Evolutionary conservation across 148 eudicot genomes (phyloP).

Genomic region (Diospyros lotus): DNA sequence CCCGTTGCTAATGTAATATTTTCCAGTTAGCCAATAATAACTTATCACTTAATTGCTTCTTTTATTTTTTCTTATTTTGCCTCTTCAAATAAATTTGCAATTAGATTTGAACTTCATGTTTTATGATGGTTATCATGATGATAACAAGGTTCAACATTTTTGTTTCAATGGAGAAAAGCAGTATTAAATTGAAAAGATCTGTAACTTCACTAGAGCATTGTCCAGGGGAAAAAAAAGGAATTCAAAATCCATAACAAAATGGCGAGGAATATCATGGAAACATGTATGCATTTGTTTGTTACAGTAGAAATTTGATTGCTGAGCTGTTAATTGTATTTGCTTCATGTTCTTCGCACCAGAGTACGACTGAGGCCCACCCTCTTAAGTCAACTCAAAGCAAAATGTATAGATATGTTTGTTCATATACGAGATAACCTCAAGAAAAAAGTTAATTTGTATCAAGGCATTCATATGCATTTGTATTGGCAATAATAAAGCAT

Average conservation of each 20-base stretch:
- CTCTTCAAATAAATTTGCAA: background rate
- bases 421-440: background rate
- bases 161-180: no score
- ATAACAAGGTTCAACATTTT: background rate
- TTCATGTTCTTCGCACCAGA: background rate
- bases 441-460: background rate
- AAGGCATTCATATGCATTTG: background rate
- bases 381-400: background rate
- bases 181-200: no score
- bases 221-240: background rate
- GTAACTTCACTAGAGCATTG: no score
- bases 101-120: background rate
- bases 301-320: background rate
- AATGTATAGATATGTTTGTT: background rate
- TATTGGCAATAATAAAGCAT: background rate
- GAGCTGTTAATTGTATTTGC: background rate
- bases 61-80: background rate
- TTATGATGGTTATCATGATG: background rate
- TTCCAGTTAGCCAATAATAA: background rate
- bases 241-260: background rate
- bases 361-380: background rate
- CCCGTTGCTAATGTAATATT: background rate
- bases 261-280: background rate
- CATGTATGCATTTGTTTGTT: background rate
- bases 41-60: background rate